Percentiles rank a stretch among this genome's conserved stretches.
phyloP scores from a whole-genome alignment of 2,329 filamentous ascomycete species.

The Pseudohalonectria lignicola region DNA sequence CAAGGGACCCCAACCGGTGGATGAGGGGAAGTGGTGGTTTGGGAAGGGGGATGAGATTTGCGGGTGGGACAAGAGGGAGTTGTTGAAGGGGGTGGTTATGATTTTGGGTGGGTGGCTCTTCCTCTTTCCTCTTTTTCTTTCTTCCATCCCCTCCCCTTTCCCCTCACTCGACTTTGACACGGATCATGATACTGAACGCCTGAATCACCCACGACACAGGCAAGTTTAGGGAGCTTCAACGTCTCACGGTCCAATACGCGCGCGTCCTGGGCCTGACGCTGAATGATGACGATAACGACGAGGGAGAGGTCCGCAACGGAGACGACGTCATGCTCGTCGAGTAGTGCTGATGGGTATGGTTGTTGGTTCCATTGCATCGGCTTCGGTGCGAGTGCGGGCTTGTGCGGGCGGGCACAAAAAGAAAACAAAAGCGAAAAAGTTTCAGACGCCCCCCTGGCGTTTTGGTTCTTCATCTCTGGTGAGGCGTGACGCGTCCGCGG shows the following conservation, averaged over 20 bases:
- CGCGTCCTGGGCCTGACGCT: slow-evolving; percentile 58
- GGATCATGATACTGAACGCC: slow-evolving; percentile 18
- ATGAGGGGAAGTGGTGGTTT: slow-evolving; percentile 42
- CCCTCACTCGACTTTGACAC: neutral
- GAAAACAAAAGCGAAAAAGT: too few species aligned
- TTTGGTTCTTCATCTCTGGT: too few species aligned
- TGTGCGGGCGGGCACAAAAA: too few species aligned
- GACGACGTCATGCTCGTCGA: slow-evolving; percentile 9
- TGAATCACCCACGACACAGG: slow-evolving; percentile 38
- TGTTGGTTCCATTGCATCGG: neutral
- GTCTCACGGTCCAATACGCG: slow-evolving; percentile 91
- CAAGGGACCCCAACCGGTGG: too few species aligned
- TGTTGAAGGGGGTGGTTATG: slow-evolving; percentile 83
- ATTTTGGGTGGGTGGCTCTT: slow-evolving; percentile 64
- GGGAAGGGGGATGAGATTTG: slow-evolving; percentile 63
- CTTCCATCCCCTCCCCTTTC: neutral
- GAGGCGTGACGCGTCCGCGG: too few species aligned
- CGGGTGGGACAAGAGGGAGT: slow-evolving; percentile 79
- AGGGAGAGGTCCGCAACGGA: neutral
- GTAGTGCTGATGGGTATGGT: slow-evolving; percentile 1
- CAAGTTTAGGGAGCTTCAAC: slow-evolving; percentile 90
- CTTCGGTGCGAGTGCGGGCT: too few species aligned
- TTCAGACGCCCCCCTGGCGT: too few species aligned
- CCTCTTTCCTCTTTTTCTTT: slow-evolving; percentile 7
- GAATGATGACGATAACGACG: slow-evolving; percentile 25